Evolutionary conservation across 306 rosid species (phyloP).

Genomic region (Calophaca sinica): DNA sequence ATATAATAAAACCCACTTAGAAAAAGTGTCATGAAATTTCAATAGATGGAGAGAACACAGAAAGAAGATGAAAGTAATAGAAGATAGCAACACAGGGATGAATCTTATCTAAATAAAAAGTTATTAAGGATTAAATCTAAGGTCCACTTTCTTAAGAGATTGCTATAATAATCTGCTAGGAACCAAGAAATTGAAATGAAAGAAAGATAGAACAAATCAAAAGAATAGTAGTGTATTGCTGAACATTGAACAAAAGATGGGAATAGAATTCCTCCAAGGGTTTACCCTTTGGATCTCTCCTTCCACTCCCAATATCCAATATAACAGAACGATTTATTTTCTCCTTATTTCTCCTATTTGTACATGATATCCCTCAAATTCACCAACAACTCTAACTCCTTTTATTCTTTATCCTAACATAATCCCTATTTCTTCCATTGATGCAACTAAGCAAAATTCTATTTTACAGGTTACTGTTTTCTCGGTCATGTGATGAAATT

Average conservation of each 20-base stretch:
- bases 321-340: too few species aligned
- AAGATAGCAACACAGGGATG: slow-evolving; percentile 30
- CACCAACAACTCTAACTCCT: too few species aligned
- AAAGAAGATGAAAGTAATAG: slow-evolving; percentile 14
- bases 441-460: slow-evolving; percentile 4
- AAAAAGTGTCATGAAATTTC: slow-evolving; percentile 24
- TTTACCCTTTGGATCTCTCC: too few species aligned
- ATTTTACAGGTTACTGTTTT: background rate
- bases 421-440: slow-evolving; percentile 1
- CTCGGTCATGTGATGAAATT: slow-evolving; percentile 9
- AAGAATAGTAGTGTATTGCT: too few species aligned
- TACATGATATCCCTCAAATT: too few species aligned
- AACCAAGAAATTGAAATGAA: too few species aligned
- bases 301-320: too few species aligned
- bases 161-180: background rate
- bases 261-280: too few species aligned
- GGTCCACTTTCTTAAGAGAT: slow-evolving; percentile 7
- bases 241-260: too few species aligned
- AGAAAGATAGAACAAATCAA: too few species aligned
- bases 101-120: background rate
- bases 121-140: slow-evolving; percentile 10
- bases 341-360: too few species aligned
- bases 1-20: slow-evolving; percentile 23
- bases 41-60: slow-evolving; percentile 20
- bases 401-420: too few species aligned